A percentile compares a stretch with the other conserved stretches of the same genome.
phyloP scores from a whole-genome alignment of 495 filamentous ascomycete species.

The Talaromyces stipitatus region DNA sequence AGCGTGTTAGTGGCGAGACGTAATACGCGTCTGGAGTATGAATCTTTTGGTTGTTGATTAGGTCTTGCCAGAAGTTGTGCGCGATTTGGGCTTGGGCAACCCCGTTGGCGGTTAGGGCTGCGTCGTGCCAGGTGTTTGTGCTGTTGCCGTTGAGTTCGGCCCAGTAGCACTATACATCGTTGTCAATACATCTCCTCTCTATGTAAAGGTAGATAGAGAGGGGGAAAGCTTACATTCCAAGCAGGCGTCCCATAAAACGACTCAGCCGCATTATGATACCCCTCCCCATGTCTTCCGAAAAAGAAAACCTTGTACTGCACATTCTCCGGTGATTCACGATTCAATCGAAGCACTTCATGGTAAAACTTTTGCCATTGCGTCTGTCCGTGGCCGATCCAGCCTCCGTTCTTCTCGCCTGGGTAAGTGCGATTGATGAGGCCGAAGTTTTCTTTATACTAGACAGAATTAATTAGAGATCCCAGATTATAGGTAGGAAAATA shows the following conservation, averaged over 20 bases:
- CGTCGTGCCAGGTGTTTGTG: conserved; percentile 60
- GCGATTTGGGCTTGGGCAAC: conserved; percentile 53
- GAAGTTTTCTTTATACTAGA: conserved; percentile 54
- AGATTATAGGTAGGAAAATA: background rate
- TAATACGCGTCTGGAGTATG: conserved; percentile 61
- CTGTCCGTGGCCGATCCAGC: no score
- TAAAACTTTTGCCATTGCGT: conserved; percentile 65
- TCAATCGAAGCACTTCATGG: conserved; percentile 45
- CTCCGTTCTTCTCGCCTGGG: conserved; percentile 32
- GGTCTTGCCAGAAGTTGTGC: conserved; percentile 54
- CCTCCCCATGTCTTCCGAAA: conserved; percentile 64
- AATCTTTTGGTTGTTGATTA: conserved; percentile 44
- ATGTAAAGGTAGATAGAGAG: background rate
- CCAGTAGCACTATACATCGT: conserved; percentile 68
- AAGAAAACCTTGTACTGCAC: conserved; percentile 63
- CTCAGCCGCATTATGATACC: conserved; percentile 60
- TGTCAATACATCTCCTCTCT: no score
- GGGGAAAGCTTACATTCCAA: conserved; percentile 52
- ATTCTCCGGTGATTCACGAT: conserved; percentile 35
- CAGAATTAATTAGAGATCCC: background rate
- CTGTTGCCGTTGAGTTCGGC: conserved; percentile 60
- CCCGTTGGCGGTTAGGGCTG: conserved; percentile 55
- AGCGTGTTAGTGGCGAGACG: conserved; percentile 60
- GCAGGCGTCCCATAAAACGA: conserved; percentile 56
- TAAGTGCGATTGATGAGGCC: conserved; percentile 57